Conservation (phyloP, 495 filamentous ascomycete genomes). For the Penicillium salamii region DNA sequence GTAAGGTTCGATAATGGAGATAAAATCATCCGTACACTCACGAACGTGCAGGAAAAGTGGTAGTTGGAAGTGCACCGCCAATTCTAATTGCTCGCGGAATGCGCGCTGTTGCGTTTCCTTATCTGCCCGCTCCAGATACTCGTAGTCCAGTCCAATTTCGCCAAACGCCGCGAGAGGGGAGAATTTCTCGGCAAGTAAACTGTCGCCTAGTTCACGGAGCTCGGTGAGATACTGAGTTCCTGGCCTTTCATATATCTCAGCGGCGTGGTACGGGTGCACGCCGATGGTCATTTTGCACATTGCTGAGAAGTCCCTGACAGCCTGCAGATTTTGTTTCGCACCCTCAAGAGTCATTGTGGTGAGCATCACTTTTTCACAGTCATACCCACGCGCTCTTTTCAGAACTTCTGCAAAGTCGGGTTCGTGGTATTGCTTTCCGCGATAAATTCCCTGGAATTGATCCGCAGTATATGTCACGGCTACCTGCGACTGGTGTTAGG, state of each 20-base stretch:
- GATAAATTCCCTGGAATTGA: constrained; percentile 33
- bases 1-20: constrained; percentile 24
- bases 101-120: constrained; percentile 28
- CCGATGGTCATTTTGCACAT: constrained; percentile 33
- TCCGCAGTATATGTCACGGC: constrained; percentile 33
- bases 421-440: constrained; percentile 30
- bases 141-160: constrained; percentile 33
- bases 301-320: constrained; percentile 15
- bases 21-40: constrained; percentile 25
- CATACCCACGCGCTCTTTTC: constrained; percentile 20
- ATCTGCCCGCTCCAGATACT: constrained; percentile 26
- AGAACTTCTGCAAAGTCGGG: constrained; percentile 24
- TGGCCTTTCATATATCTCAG: constrained; percentile 20
- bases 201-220: constrained; percentile 9
- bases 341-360: constrained; percentile 26
- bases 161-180: constrained; percentile 28
- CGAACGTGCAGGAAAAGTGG: constrained; percentile 31
- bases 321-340: constrained; percentile 16
- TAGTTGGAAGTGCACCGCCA: constrained; percentile 22
- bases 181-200: constrained; percentile 8
- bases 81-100: constrained; percentile 24
- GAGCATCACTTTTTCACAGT: constrained; percentile 24
- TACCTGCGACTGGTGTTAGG: constrained; percentile 12
- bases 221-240: constrained; percentile 7
- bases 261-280: constrained; percentile 29